Evolutionary conservation across 2,329 filamentous ascomycete species (phyloP).

Genomic region (Bipolaris victoriae): DNA sequence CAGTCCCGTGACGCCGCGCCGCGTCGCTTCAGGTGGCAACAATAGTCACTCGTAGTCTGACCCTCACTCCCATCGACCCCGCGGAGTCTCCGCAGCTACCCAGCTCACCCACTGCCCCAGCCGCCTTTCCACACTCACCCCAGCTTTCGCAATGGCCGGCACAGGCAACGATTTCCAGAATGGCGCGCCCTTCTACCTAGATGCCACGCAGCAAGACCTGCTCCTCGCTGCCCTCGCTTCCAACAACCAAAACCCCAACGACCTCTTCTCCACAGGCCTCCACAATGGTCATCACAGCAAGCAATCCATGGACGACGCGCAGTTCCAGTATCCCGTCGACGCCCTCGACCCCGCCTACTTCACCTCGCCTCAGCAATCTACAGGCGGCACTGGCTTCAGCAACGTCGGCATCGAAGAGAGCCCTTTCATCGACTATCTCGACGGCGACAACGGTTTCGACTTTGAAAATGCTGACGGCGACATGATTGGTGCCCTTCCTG

Average conservation of each 20-base stretch:
- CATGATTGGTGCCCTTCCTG: slow-evolving; percentile 79
- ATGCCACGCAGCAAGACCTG: slow-evolving; percentile 55
- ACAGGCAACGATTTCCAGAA: slow-evolving; percentile 49
- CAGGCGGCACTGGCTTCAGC: slow-evolving; percentile 54
- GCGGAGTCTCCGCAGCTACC: slow-evolving; percentile 6
- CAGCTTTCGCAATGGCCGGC: slow-evolving; percentile 42
- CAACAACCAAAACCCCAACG: slow-evolving; percentile 48
- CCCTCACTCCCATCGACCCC: slow-evolving; percentile 10
- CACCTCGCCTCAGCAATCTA: slow-evolving; percentile 47
- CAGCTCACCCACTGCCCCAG: background rate
- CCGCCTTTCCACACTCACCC: background rate
- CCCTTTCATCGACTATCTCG: slow-evolving; percentile 83
- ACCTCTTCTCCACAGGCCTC: slow-evolving; percentile 34
- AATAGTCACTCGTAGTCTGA: slow-evolving; percentile 10
- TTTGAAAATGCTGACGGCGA: slow-evolving; percentile 70
- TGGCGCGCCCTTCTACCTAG: slow-evolving; percentile 53
- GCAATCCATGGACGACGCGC: slow-evolving; percentile 27
- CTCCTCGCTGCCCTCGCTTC: slow-evolving; percentile 56
- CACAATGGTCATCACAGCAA: slow-evolving; percentile 21
- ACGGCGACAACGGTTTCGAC: slow-evolving; percentile 75
- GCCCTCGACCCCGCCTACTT: slow-evolving; percentile 47
- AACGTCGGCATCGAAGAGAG: slow-evolving; percentile 68
- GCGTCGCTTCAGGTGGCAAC: slow-evolving; percentile 14
- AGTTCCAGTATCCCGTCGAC: slow-evolving; percentile 44
- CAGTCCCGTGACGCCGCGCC: slow-evolving; percentile 1